phyloP scores from a whole-genome alignment of 805 yeast species.

The Cyberlindnera petersonii region DNA sequence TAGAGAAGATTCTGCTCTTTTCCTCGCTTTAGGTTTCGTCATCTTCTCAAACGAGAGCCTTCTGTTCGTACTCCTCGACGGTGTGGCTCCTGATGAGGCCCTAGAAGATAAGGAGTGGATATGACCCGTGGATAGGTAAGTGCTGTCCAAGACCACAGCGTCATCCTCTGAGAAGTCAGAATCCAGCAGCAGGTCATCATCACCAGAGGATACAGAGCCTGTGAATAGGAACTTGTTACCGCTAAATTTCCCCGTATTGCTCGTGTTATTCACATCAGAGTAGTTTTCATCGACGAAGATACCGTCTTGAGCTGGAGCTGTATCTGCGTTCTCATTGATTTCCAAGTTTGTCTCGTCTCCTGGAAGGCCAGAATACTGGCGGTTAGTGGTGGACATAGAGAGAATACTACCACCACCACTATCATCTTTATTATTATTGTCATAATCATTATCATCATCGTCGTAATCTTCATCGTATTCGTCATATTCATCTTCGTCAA shows the following conservation, averaged over 20 bases:
- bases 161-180: constrained; percentile 38
- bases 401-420: too few species aligned
- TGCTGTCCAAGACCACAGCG: constrained; percentile 37
- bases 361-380: too few species aligned
- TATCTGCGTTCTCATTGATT: constrained; percentile 9
- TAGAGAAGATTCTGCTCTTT: constrained; percentile 17
- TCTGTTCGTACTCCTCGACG: constrained; percentile 15
- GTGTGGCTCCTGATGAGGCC: constrained; percentile 14
- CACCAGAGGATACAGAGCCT: constrained; percentile 29
- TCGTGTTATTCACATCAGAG: constrained; percentile 23
- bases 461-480: constrained; percentile 11
- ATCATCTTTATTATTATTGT: constrained; percentile 6
- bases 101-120: constrained; percentile 18
- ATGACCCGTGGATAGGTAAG: constrained; percentile 32
- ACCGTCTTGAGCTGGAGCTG: constrained; percentile 14
- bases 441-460: constrained; percentile 6
- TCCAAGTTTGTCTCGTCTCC: constrained; percentile 11
- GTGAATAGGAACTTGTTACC: constrained; percentile 17
- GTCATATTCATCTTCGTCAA: constrained; percentile 10
- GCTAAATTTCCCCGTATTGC: constrained; percentile 15
- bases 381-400: too few species aligned
- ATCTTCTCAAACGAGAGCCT: constrained; percentile 22
- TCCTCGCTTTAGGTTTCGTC: constrained; percentile 12
- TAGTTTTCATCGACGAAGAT: constrained; percentile 24
- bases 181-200: constrained; percentile 26